phyloP scores from a whole-genome alignment of 352 stramenopile species.

The Phytopythium sindhum region DNA sequence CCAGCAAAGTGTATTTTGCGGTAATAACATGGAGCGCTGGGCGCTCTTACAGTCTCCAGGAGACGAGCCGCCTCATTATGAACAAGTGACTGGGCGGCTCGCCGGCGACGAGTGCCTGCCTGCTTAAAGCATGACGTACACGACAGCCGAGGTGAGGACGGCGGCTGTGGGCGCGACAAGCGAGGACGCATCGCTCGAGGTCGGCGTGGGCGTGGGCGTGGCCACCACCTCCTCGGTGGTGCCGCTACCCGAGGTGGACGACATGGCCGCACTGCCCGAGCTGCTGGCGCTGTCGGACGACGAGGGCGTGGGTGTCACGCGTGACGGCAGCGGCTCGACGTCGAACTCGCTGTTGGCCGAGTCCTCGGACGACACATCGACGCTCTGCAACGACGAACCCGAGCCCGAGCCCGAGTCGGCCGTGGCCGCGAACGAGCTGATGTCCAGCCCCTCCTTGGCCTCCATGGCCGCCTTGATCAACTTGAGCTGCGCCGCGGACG shows the following conservation, averaged over 20 bases:
- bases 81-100: no score
- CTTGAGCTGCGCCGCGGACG: conserved; percentile 19
- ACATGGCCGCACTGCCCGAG: conserved; percentile 9
- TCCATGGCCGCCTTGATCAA: conserved; percentile 9
- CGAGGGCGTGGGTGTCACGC: conserved; percentile 14
- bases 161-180: conserved; percentile 19
- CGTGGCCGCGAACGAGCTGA: conserved; percentile 19
- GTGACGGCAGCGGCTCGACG: conserved; percentile 31
- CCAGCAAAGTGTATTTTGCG: conserved; percentile 3
- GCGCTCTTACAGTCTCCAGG: conserved; percentile 1
- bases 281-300: conserved; percentile 12
- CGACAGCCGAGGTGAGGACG: conserved; percentile 21
- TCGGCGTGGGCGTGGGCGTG: conserved; percentile 6
- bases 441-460: conserved; percentile 14
- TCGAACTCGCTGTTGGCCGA: conserved; percentile 27
- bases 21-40: conserved; percentile 7
- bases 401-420: conserved; percentile 17
- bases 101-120: conserved; percentile 5
- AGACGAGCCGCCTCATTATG: not conserved
- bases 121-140: conserved; percentile 38
- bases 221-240: conserved; percentile 2
- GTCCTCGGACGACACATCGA: conserved; percentile 11
- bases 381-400: conserved; percentile 13
- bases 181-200: conserved; percentile 9
- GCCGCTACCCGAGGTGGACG: conserved; percentile 1